Percentiles rank a stretch among this genome's conserved stretches.
Conservation (phyloP, 768 basidiomycete species). For the Collybia nuda region DNA sequence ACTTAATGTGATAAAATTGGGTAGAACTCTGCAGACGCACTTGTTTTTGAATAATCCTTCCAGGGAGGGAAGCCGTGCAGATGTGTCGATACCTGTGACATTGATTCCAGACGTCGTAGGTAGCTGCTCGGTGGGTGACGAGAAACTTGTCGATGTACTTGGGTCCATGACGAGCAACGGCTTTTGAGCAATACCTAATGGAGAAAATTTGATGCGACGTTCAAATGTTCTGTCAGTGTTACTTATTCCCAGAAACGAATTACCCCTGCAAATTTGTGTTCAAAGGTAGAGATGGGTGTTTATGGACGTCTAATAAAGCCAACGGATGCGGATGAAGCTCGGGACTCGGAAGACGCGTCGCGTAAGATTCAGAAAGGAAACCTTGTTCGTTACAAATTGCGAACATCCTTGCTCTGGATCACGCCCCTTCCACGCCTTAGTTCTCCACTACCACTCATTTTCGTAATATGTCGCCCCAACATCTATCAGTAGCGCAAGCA, state of each 20-base stretch:
- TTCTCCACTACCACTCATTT: slow-evolving; percentile 7
- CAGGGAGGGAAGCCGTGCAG: slow-evolving; percentile 30
- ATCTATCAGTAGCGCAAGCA: slow-evolving; percentile 26
- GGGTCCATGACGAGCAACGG: neutral
- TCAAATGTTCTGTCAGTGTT: too few species aligned
- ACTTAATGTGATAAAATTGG: slow-evolving; percentile 3
- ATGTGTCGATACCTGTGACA: slow-evolving; percentile 9
- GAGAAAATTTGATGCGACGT: neutral
- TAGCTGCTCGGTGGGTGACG: neutral
- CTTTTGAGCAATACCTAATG: neutral
- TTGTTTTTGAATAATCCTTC: slow-evolving; percentile 56
- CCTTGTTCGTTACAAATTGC: slow-evolving; percentile 19
- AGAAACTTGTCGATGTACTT: neutral
- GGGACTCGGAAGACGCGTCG: slow-evolving; percentile 18
- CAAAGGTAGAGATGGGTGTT: too few species aligned
- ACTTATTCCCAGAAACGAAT: too few species aligned
- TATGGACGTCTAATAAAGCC: neutral
- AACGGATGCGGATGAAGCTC: too few species aligned
- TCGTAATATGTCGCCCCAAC: slow-evolving; percentile 5
- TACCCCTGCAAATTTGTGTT: too few species aligned
- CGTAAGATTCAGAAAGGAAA: slow-evolving; percentile 10
- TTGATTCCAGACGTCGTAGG: slow-evolving; percentile 3
- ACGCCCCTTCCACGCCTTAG: slow-evolving; percentile 9
- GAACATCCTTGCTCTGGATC: slow-evolving; percentile 10
- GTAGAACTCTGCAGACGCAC: slow-evolving; percentile 40